Base-by-base conservation (phyloP, 805 yeast genomes). In the Pichia nakasei region DNA sequence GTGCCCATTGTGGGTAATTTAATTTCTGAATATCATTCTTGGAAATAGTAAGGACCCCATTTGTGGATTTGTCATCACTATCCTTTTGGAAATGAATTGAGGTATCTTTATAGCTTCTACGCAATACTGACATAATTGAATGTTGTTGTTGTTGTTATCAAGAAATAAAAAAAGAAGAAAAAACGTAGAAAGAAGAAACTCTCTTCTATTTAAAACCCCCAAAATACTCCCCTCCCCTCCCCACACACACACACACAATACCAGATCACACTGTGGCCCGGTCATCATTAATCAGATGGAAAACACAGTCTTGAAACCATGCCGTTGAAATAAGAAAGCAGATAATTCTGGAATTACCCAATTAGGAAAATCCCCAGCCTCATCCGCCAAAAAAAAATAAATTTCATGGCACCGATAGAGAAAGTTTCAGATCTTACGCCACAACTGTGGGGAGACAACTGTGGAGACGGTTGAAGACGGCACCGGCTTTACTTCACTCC, bases 1-100 rank as follows among this genome's bases (percentile, higher is more conserved):
- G 52, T 8, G 52, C 52, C 45, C 47, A 49, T 29, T 47, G 41
- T 1, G 49, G 49, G 31, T 45, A 42, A 2, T 48, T 31, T 24
- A 49, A 26, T 24, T 38, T 41, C 9, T 39, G 21, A n/a, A 38
- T 20, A 35, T 48, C 37, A 3, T 38, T 22, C 11, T 42, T 36
- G 2, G 51, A 40, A 24, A 46, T 13, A 3, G 51, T 46, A 22
- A 39, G 18, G 24, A 48, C 35, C 3, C 46, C 48, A 35, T 37
- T 40, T 20, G 19, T 33, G 5, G 27, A 35, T n/a, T 33, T 24
- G 9, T 32, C 45, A 34, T 48, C 51, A 7, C 21, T 22, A 13
- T 40, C 43, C 18, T 48, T 43, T 27, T 37, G 36, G 31, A 48
- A 48, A 37, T 47, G 47, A 20, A 44, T 44, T 13, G 41, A 22